Evolutionary conservation across 2,329 filamentous ascomycete genomes (phyloP).

Genomic region (Aspergillus fructus): DNA sequence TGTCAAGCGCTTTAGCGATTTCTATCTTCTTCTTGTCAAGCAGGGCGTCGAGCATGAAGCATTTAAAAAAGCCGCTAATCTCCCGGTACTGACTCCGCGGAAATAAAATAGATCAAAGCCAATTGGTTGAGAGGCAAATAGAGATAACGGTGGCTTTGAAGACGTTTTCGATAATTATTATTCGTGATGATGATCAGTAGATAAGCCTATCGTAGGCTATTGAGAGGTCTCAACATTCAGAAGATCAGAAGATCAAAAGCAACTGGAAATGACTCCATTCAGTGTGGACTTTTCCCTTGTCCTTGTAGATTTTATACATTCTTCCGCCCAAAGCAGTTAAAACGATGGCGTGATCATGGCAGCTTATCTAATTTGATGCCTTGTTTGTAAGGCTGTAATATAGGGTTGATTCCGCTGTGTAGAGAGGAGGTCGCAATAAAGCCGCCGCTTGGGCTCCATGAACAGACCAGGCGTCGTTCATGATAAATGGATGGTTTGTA

Average conservation of each 20-base stretch:
- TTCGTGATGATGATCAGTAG: slow-evolving; percentile 5
- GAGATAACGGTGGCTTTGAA: slow-evolving; percentile 17
- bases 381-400: not conserved
- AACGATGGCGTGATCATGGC: slow-evolving; percentile 28
- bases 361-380: slow-evolving; percentile 22
- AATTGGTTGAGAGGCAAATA: slow-evolving; percentile 14
- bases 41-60: not conserved
- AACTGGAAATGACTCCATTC: not conserved
- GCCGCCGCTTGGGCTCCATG: not conserved
- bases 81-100: slow-evolving; percentile 16
- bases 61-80: slow-evolving; percentile 11
- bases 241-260: not conserved
- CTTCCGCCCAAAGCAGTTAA: slow-evolving; percentile 28
- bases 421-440: not conserved
- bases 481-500: not conserved
- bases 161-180: slow-evolving; percentile 5
- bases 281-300: not conserved
- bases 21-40: not conserved
- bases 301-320: slow-evolving; percentile 24
- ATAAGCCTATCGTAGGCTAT: slow-evolving; percentile 20
- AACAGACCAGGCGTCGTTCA: not conserved
- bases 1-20: not conserved
- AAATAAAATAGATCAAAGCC: slow-evolving; percentile 20
- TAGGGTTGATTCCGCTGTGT: not conserved
- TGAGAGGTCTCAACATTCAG: slow-evolving; percentile 7